Percentiles rank a stretch among this genome's conserved stretches.
phyloP scores from a whole-genome alignment of 805 yeast genomes.

The Pichia thaimueangensis region DNA sequence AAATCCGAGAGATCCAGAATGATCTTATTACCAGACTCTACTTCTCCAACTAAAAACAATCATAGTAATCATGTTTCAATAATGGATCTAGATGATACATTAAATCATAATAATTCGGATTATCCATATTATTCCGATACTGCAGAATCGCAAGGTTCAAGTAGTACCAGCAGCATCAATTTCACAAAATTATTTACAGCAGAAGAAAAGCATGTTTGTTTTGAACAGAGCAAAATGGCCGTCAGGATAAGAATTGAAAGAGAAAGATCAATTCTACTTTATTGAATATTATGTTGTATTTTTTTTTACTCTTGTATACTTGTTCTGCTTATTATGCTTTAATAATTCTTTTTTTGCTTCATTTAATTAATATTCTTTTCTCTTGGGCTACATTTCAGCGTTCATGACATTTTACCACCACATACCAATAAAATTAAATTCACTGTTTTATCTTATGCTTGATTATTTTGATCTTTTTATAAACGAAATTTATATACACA shows the following conservation, averaged over 20 bases:
- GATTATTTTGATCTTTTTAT: neutral
- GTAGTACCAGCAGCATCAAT: conserved; percentile 9
- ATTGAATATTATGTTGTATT: neutral
- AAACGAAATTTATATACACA: neutral
- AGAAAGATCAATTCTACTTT: conserved; percentile 18
- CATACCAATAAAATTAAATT: no score
- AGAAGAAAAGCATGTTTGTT: conserved; percentile 23
- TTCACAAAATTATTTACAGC: conserved; percentile 16
- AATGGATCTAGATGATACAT: conserved; percentile 6
- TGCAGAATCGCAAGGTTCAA: conserved; percentile 13
- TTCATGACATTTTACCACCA: no score
- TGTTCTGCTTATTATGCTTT: neutral
- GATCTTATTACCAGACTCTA: conserved; percentile 6
- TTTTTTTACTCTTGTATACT: neutral
- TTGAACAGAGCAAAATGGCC: conserved; percentile 30
- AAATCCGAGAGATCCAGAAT: conserved; percentile 16
- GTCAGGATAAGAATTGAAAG: conserved; percentile 32
- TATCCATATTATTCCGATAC: conserved; percentile 17
- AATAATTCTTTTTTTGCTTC: no score
- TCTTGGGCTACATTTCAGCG: no score
- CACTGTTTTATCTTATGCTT: no score
- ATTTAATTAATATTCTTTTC: no score
- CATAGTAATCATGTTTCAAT: neutral
- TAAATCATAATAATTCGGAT: conserved; percentile 12
- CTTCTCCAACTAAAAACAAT: conserved; percentile 1